phyloP scores from a whole-genome alignment of 2,329 filamentous ascomycete species.

The Ascochyta viciae-villosae region DNA sequence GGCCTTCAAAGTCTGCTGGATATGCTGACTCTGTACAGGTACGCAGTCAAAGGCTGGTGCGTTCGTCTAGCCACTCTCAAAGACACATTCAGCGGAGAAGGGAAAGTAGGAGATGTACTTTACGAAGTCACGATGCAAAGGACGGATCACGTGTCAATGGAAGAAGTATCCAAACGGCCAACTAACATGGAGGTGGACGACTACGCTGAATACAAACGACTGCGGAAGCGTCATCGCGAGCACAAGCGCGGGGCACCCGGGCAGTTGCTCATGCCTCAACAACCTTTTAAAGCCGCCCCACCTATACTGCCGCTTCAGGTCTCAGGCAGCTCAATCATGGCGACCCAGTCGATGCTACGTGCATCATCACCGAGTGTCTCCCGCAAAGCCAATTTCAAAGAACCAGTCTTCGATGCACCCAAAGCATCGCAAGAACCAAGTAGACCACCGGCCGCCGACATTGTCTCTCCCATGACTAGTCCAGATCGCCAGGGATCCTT shows the following conservation, averaged over 20 bases:
- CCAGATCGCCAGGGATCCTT: slow-evolving; percentile 11
- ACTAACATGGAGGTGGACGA: slow-evolving; percentile 56
- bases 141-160: slow-evolving; percentile 43
- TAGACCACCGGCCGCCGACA: background rate
- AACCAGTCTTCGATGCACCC: slow-evolving; percentile 17
- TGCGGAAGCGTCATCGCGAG: slow-evolving; percentile 37
- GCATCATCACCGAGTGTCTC: slow-evolving; percentile 3
- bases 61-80: slow-evolving; percentile 38
- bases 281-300: background rate
- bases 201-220: slow-evolving; percentile 56
- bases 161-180: slow-evolving; percentile 49
- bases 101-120: slow-evolving; percentile 37
- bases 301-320: background rate
- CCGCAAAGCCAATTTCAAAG: slow-evolving; percentile 15
- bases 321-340: background rate
- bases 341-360: background rate
- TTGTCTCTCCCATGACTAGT: slow-evolving; percentile 21
- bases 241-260: slow-evolving; percentile 13
- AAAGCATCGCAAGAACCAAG: background rate
- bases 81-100: slow-evolving; percentile 21
- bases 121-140: slow-evolving; percentile 52
- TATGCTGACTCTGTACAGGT: slow-evolving; percentile 20
- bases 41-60: slow-evolving; percentile 50
- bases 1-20: fast-evolving
- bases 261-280: background rate